A percentile compares a stretch with the other conserved stretches of the same genome.
Conservation (phyloP, 345 rosid genomes). For the Sonneratia alba region DNA sequence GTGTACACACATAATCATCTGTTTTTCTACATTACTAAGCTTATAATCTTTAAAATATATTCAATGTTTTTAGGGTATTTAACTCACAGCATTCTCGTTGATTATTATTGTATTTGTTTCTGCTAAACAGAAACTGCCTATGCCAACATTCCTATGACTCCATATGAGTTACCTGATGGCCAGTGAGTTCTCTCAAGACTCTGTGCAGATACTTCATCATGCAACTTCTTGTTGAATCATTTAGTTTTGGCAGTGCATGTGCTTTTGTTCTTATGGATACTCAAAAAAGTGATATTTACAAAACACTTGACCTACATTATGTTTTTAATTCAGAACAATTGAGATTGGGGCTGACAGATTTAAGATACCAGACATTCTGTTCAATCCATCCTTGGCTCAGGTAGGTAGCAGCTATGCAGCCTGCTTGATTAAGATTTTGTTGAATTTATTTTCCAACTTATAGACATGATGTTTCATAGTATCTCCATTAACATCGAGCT, state of each 20-base stretch:
- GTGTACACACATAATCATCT: neutral
- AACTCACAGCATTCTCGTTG: neutral
- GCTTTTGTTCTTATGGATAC: neutral
- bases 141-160: constrained; percentile 94
- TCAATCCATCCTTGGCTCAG: constrained; percentile 82
- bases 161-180: constrained; percentile 99
- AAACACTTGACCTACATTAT: constrained; percentile 5
- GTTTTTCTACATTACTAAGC: no score
- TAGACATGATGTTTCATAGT: neutral
- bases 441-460: no score
- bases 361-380: constrained; percentile 91
- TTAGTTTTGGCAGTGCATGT: neutral
- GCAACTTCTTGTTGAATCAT: neutral
- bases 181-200: constrained; percentile 52
- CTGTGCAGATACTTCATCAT: constrained; percentile 3
- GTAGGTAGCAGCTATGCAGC: constrained; percentile 20
- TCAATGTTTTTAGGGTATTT: neutral
- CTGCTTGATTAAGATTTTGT: no score
- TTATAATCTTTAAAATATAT: no score
- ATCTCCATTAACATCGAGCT: constrained; percentile 5
- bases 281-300: neutral
- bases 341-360: constrained; percentile 98
- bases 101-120: neutral
- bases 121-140: constrained; percentile 59
- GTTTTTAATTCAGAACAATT: constrained; percentile 52